Base-by-base conservation (phyloP, 1,284 basidiomycete genomes). In the Thelephora terrestris region DNA sequence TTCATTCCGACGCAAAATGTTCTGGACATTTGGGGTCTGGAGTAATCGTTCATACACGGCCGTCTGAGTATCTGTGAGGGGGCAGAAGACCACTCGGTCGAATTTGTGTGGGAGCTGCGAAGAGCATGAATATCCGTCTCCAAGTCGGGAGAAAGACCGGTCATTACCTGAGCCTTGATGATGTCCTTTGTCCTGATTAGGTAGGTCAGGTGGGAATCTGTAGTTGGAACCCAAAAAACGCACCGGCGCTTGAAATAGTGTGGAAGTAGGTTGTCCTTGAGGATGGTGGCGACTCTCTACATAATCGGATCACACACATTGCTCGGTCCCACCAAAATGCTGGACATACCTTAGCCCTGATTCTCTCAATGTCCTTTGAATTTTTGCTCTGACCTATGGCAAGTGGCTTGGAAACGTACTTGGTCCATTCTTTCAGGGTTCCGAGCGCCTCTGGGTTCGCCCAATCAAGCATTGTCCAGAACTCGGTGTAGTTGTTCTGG, bases 1-100 rank as follows among this genome's bases (percentile, higher is more conserved):
- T n/a, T 83, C 74, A 50, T 87, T 78, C 58, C 81, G 79, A 23
- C 68, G 70, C 29, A 85, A 63, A 51, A 92, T 69, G 48, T 81
- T 77, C 54, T 83, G 77, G 9, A 91, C 75, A 10, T 76, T 70
- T 1, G 71, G 67, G 55, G 74, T 76, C 9, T 65, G 63, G 18
- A 92, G 64, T 18, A 93, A 73, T 2, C 75, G 71, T 54, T 78
- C 83, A 64, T 94, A 93, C 0, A 80, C 83, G 10, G 63, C 58
- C 18, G 79, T 74, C 62, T 93, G 91, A 34, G 67, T 72, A 0
- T 66, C 51, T 0, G 85, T 85, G 43, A 94, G 65, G 16, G 89
- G 89, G 59, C 91, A 94, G 59, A 93, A 91, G 5, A 92, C 87
- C n/a, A 93, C 83, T 58, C 89, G 73, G 57, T 94, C 91, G 0